phyloP scores from a whole-genome alignment of 148 eudicot genomes.

The Oxyria digyna region DNA sequence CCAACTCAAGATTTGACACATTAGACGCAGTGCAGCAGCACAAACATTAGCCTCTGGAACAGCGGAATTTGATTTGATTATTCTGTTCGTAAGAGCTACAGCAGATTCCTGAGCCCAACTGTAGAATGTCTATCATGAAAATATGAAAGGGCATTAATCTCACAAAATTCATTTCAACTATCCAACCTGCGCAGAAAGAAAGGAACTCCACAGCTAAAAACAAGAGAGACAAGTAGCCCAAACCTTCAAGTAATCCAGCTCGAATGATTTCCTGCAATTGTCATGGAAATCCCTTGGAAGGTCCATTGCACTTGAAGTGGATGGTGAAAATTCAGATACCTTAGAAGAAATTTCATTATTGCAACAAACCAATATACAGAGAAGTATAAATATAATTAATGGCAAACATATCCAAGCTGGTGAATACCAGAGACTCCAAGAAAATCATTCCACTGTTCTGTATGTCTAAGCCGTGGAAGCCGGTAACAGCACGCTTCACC shows the following conservation, averaged over 20 bases:
- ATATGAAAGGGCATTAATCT: background rate
- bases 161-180: slow-evolving; percentile 3
- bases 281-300: slow-evolving; percentile 98
- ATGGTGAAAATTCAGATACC: slow-evolving; percentile 95
- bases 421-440: slow-evolving; percentile 75
- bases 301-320: slow-evolving; percentile 83
- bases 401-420: background rate
- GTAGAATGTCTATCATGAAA: slow-evolving; percentile 49
- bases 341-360: slow-evolving; percentile 14
- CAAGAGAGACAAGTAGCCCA: slow-evolving; percentile 5
- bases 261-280: slow-evolving; percentile 65
- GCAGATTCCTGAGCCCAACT: slow-evolving; percentile 92
- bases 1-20: slow-evolving; percentile 95
- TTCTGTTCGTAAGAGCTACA: slow-evolving; percentile 45
- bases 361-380: background rate
- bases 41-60: slow-evolving; percentile 81
- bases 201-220: background rate
- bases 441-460: slow-evolving; percentile 74
- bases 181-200: slow-evolving; percentile 1
- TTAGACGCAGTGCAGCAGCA: slow-evolving; percentile 61
- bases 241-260: slow-evolving; percentile 83
- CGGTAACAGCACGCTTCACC: slow-evolving; percentile 66
- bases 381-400: background rate
- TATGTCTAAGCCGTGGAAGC: slow-evolving; percentile 59
- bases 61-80: slow-evolving; percentile 57